Conservation (phyloP, 148 eudicot genomes). For the Gaultheria prostrata region DNA sequence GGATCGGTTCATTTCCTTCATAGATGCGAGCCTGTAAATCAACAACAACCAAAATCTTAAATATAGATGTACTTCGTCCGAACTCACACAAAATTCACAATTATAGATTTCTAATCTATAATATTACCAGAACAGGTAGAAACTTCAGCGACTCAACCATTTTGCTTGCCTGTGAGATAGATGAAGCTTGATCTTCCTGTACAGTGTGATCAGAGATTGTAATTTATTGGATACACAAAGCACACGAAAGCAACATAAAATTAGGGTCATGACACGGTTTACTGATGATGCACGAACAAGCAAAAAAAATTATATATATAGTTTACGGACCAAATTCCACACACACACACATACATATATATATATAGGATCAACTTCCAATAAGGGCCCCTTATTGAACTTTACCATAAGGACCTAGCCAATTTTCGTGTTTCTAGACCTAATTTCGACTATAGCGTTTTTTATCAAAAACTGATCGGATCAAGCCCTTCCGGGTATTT, state of each 20-base stretch:
- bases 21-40: slow-evolving; percentile 65
- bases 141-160: slow-evolving; percentile 88
- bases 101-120: not conserved
- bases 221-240: not conserved
- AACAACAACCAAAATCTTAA: slow-evolving; percentile 22
- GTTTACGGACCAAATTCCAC: not conserved
- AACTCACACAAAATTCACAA: slow-evolving; percentile 19
- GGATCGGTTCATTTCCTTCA: slow-evolving; percentile 89
- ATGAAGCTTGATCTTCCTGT: slow-evolving; percentile 80
- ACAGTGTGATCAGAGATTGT: slow-evolving; percentile 19
- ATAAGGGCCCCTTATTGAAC: too few species aligned
- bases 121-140: slow-evolving; percentile 70
- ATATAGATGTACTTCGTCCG: not conserved
- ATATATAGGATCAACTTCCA: too few species aligned
- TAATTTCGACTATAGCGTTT: too few species aligned
- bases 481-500: too few species aligned
- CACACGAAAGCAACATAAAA: not conserved
- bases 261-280: not conserved
- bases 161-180: slow-evolving; percentile 72
- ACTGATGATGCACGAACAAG: not conserved
- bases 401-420: too few species aligned
- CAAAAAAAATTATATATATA: not conserved
- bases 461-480: too few species aligned
- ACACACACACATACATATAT: too few species aligned
- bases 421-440: too few species aligned